These are phyloP conservation scores for Rhodamnia argentea DNA, from an alignment of 345 rosid genomes.

Conservation along the genomic window DNA sequence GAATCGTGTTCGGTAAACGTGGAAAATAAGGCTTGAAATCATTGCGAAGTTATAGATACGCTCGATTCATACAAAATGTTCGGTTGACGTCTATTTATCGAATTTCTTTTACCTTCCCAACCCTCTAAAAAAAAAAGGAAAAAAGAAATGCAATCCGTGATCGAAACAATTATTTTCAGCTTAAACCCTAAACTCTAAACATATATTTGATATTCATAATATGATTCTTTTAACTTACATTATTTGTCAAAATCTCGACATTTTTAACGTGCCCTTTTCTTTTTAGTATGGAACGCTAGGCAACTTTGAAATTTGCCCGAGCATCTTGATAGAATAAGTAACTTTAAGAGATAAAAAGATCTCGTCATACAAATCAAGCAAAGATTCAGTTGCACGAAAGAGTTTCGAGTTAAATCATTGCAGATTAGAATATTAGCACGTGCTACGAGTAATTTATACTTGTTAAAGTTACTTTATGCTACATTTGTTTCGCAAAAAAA, in stretches of 20 bases:
- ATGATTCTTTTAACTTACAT: background rate
- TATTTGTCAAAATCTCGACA: rapidly evolving
- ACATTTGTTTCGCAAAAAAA: too few species aligned
- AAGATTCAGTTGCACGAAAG: rapidly evolving
- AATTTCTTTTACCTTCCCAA: background rate
- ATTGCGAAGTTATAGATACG: background rate
- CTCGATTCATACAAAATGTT: background rate
- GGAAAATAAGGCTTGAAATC: background rate
- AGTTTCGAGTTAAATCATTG: background rate
- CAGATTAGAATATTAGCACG: background rate
- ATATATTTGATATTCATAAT: background rate
- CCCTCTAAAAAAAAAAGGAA: background rate
- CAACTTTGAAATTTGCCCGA: background rate
- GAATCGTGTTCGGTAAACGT: background rate
- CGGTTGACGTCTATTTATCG: background rate
- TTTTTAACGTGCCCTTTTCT: background rate
- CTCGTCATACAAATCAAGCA: rapidly evolving
- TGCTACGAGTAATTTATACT: background rate
- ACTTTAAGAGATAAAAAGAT: background rate
- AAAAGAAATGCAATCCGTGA: rapidly evolving
- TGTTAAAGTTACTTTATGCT: too few species aligned
- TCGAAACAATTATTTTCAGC: background rate
- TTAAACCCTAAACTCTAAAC: too few species aligned
- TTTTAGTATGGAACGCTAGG: background rate
- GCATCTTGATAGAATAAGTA: background rate